These are phyloP conservation scores for Vigna hirtella DNA, from an alignment of 306 rosid genomes.

Conservation along the genomic window DNA sequence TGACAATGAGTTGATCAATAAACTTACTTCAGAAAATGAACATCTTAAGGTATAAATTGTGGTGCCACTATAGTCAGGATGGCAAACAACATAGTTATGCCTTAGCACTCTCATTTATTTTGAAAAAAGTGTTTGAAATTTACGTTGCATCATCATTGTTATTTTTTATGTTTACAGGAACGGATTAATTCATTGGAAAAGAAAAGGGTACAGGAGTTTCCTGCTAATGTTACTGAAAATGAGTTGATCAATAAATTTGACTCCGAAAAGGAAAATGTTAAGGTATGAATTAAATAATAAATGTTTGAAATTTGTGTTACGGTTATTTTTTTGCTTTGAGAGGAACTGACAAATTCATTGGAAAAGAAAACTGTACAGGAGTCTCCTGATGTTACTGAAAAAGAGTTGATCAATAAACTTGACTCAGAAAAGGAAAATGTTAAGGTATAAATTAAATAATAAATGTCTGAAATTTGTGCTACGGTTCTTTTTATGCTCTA, in stretches of 20 bases:
- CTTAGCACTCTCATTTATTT: too few species aligned
- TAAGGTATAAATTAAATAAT: conserved; percentile 54
- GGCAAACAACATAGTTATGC: too few species aligned
- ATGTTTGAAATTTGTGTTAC: conserved; percentile 16
- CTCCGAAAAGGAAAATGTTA: conserved; percentile 73
- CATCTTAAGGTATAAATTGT: conserved; percentile 63
- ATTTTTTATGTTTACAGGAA: conserved; percentile 32
- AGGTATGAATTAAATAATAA: conserved; percentile 51
- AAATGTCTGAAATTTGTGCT: conserved; percentile 16
- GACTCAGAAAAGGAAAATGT: conserved; percentile 71
- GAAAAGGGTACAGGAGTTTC: conserved; percentile 47
- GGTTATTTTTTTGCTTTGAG: background rate
- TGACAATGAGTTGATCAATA: conserved; percentile 59
- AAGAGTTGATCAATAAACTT: conserved; percentile 58
- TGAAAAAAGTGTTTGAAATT: conserved; percentile 13
- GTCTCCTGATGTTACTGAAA: conserved; percentile 54
- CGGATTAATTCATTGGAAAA: conserved; percentile 41
- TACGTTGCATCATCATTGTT: background rate
- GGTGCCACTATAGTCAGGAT: too few species aligned
- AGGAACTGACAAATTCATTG: conserved; percentile 44
- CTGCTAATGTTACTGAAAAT: conserved; percentile 54
- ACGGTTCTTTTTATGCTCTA: conserved; percentile 1
- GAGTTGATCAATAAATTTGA: conserved; percentile 57
- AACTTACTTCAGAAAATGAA: conserved; percentile 71
- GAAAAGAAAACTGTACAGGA: conserved; percentile 45